Evolutionary conservation across 257 asterid species (phyloP).

Genomic region (Fraxinus excelsior): DNA sequence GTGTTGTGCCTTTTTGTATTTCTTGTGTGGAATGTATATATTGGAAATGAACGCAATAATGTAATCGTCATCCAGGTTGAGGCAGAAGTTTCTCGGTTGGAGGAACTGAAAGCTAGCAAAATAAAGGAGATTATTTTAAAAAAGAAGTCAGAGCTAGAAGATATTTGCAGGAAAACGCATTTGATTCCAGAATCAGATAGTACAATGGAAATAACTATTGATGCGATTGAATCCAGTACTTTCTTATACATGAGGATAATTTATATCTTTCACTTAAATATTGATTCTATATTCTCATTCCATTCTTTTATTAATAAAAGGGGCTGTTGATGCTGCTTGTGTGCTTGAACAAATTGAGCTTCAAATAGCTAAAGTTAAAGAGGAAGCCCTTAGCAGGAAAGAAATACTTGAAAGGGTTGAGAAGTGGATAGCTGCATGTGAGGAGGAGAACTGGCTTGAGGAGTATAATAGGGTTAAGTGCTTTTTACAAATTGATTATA

Average conservation of each 20-base stretch:
- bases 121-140: slow-evolving; percentile 94
- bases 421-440: slow-evolving; percentile 95
- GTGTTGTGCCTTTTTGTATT: no score
- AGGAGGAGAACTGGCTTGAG: slow-evolving; percentile 99
- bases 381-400: slow-evolving; percentile 87
- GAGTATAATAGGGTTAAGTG: slow-evolving; percentile 85
- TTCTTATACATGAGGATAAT: slow-evolving; percentile 17
- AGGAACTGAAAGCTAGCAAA: slow-evolving; percentile 84
- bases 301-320: slow-evolving; percentile 35
- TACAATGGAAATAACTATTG: slow-evolving; percentile 57
- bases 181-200: slow-evolving; percentile 65
- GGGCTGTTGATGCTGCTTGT: slow-evolving; percentile 79
- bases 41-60: slow-evolving; percentile 22
- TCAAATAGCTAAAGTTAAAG: slow-evolving; percentile 81
- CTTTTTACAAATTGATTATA: slow-evolving; percentile 15
- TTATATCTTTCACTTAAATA: slow-evolving; percentile 2
- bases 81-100: slow-evolving; percentile 83
- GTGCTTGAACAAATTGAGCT: slow-evolving; percentile 87
- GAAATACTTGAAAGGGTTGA: slow-evolving; percentile 94
- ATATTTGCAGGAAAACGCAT: slow-evolving; percentile 79
- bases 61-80: slow-evolving; percentile 31
- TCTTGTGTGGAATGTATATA: slow-evolving; percentile 4
- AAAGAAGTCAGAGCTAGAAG: slow-evolving; percentile 87
- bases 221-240: slow-evolving; percentile 89
- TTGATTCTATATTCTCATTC: slow-evolving; percentile 3